Conservation (phyloP, 2,329 filamentous ascomycete genomes). For the Hymenoscyphus fraxineus region DNA sequence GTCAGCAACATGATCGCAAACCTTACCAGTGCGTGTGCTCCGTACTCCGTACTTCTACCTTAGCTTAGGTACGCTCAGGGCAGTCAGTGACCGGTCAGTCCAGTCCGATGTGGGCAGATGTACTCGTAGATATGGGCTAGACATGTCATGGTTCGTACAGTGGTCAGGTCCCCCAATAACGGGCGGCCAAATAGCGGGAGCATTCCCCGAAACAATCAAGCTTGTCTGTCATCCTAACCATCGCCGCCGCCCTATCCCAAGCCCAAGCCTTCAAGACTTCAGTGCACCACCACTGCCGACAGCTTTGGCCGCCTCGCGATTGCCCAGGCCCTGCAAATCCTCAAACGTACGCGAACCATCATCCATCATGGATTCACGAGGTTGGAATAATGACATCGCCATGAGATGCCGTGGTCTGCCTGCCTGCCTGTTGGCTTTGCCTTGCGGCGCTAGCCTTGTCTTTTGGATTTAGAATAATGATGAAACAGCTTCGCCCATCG, state of each 20-base stretch:
- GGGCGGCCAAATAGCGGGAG: neutral
- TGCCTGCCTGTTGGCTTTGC: neutral
- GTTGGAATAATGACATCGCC: neutral
- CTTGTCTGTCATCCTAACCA: neutral
- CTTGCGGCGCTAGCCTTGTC: neutral
- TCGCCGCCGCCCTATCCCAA: neutral
- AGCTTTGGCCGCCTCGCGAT: neutral
- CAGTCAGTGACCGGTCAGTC: no score
- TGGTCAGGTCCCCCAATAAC: constrained; percentile 1
- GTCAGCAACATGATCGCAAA: neutral
- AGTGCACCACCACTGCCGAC: neutral
- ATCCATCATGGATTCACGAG: neutral
- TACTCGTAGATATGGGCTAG: no score
- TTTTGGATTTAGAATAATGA: neutral
- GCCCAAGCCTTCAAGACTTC: neutral
- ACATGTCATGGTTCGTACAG: neutral
- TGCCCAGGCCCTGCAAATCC: neutral
- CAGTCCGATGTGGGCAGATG: neutral
- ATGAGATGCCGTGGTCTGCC: neutral
- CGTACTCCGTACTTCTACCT: no score
- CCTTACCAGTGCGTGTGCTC: no score
- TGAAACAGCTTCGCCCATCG: constrained; percentile 1
- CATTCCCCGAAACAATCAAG: constrained; percentile 1
- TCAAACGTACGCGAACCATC: neutral
- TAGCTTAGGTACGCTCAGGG: neutral